Evolutionary conservation across 1,284 basidiomycete genomes (phyloP), one percentile per base, ranked within the genome.

Genomic region (Fistulinella cinereoalba): DNA sequence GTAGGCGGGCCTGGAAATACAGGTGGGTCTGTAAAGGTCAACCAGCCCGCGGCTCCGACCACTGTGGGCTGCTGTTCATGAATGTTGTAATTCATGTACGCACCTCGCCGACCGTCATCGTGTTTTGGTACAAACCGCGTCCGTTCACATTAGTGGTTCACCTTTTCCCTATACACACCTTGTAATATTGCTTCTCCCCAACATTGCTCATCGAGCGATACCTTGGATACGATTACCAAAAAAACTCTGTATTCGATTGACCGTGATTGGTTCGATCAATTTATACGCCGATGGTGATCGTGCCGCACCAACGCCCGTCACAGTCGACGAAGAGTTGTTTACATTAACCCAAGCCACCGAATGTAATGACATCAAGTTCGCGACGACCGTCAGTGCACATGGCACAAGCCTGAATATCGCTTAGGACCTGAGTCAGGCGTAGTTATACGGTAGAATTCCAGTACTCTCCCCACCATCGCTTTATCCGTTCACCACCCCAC

Each of bases 391-490:
- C n/a, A n/a, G n/a, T n/a, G n/a, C n/a, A n/a, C n/a, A n/a, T n/a
- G n/a, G n/a, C n/a, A n/a, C n/a, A n/a, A n/a, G n/a, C n/a, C n/a
- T n/a, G n/a, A n/a, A n/a, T n/a, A n/a, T n/a, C n/a, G n/a, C n/a
- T n/a, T n/a, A n/a, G n/a, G n/a, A n/a, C n/a, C n/a, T n/a, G n/a
- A n/a, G n/a, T n/a, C n/a, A n/a, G n/a, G n/a, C n/a, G n/a, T n/a
- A n/a, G n/a, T 31, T 47, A 56, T 39, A 49, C 41, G 3, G 56
- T 19, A 0, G 45, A 61, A 39, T 88, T 88, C 85, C 87, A 89
- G 61, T 91, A 91, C 18, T 87, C 80, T 50, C 86, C 88, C 88
- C 88, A 91, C 88, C 88, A 91, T 52, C 73, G 71, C 57, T 80
- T 82, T 46, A 88, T 73, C 31, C 87, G 69, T 66, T 98, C 95